Percentiles rank a stretch among this genome's conserved stretches.
These are phyloP conservation scores for Suhomyces wounanorum DNA, from an alignment of 1,139 yeast genomes.

Conservation along the genomic window DNA sequence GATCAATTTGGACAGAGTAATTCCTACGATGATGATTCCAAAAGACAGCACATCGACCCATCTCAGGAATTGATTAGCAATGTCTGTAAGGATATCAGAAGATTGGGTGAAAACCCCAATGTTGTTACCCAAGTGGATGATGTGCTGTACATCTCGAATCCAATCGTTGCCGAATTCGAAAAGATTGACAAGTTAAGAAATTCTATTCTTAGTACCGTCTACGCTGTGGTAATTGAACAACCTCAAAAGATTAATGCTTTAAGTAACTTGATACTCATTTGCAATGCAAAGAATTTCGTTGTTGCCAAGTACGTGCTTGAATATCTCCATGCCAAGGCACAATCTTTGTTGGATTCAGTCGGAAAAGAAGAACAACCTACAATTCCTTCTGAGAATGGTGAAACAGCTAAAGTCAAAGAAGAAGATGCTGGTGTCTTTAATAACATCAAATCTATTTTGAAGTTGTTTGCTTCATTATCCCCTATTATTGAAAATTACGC, in stretches of 20 bases:
- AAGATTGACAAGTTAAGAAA: conserved; percentile 62
- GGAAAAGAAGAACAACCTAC: not conserved
- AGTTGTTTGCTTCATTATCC: conserved; percentile 67
- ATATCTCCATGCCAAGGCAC: conserved; percentile 63
- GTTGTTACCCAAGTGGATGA: conserved; percentile 58
- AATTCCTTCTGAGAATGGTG: not conserved
- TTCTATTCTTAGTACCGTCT: conserved; percentile 62
- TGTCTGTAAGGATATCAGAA: conserved; percentile 57
- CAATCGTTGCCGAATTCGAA: conserved; percentile 69
- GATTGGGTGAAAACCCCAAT: conserved; percentile 65
- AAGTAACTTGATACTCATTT: conserved; percentile 67
- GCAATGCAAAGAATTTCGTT: conserved; percentile 64
- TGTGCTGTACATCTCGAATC: conserved; percentile 65
- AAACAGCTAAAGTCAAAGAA: conserved; percentile 2
- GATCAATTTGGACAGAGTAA: conserved; percentile 14
- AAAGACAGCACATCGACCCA: conserved; percentile 46
- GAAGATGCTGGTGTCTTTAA: conserved; percentile 70
- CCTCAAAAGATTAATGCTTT: conserved; percentile 83
- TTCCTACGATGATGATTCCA: conserved; percentile 23
- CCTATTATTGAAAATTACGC: conserved; percentile 61
- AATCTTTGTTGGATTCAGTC: conserved; percentile 47
- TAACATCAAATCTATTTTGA: conserved; percentile 65
- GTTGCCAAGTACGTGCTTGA: conserved; percentile 75
- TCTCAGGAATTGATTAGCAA: conserved; percentile 42
- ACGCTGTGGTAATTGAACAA: conserved; percentile 78